These are phyloP conservation scores for Alternaria rosae DNA, from an alignment of 2,329 filamentous ascomycete species.

Conservation along the genomic window DNA sequence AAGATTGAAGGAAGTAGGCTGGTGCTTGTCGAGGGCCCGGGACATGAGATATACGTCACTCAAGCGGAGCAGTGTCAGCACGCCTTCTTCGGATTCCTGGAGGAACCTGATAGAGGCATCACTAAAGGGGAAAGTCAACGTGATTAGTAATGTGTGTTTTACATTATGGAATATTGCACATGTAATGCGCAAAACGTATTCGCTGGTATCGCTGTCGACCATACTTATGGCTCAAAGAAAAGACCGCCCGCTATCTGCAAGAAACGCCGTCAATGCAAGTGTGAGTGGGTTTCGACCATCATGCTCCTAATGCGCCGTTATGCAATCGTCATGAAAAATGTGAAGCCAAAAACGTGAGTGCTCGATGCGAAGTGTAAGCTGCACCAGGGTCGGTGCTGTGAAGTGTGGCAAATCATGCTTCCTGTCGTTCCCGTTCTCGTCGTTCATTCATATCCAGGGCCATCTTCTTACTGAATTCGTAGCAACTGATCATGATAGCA, in stretches of 20 bases:
- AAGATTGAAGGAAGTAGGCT: constrained; percentile 28
- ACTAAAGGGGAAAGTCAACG: background rate
- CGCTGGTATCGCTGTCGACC: background rate
- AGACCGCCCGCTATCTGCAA: background rate
- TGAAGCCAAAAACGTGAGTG: background rate
- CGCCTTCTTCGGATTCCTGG: constrained; percentile 48
- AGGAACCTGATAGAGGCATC: background rate
- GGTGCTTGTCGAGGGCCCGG: constrained; percentile 37
- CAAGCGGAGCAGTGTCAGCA: constrained; percentile 36
- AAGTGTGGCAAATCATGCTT: constrained; percentile 9
- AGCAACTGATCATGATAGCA: constrained; percentile 99
- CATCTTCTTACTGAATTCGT: constrained; percentile 92
- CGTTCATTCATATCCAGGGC: constrained; percentile 77
- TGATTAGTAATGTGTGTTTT: background rate
- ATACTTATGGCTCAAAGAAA: background rate
- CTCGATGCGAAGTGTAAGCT: background rate
- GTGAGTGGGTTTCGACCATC: constrained; percentile 5
- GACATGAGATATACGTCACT: constrained; percentile 49
- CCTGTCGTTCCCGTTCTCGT: constrained; percentile 38
- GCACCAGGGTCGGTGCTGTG: background rate
- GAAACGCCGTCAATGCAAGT: constrained; percentile 15
- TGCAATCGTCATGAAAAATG: constrained; percentile 10
- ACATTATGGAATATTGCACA: background rate
- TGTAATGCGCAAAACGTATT: background rate
- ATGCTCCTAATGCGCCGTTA: constrained; percentile 12